phyloP scores from a whole-genome alignment of 164 flowering plant genomes.

The Nelumbo lutea region DNA sequence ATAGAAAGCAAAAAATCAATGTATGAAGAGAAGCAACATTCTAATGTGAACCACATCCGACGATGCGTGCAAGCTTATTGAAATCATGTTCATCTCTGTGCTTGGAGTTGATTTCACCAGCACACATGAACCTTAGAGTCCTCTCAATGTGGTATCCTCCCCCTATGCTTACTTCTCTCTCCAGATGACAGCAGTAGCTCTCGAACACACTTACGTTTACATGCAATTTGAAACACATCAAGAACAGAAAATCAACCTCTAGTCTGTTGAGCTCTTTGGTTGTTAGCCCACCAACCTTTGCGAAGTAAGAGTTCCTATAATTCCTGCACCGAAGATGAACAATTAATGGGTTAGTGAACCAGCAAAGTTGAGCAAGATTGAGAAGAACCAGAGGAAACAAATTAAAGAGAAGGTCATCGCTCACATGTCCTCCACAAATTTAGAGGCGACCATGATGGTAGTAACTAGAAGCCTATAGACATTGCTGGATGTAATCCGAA shows the following conservation, averaged over 20 bases:
- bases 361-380: background rate
- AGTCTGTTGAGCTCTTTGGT: constrained; percentile 62
- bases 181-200: constrained; percentile 82
- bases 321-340: constrained; percentile 48
- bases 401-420: constrained; percentile 14
- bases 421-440: constrained; percentile 90
- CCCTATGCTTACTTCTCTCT: constrained; percentile 90
- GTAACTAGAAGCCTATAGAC: constrained; percentile 87
- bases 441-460: constrained; percentile 89
- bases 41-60: constrained; percentile 21
- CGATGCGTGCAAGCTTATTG: constrained; percentile 31
- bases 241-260: constrained; percentile 71
- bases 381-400: background rate
- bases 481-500: constrained; percentile 53
- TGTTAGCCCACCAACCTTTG: constrained; percentile 80
- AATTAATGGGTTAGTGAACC: too few relatives aligned
- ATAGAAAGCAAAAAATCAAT: too few relatives aligned
- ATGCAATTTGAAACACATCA: constrained; percentile 80
- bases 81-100: constrained; percentile 32
- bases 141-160: constrained; percentile 90
- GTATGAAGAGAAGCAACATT: background rate
- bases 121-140: constrained; percentile 51
- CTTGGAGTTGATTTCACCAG: constrained; percentile 55
- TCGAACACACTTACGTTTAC: constrained; percentile 84
- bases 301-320: constrained; percentile 85